Evolutionary conservation across 2,329 filamentous ascomycete genomes (phyloP).

Genomic region (Simplicillium sp.): DNA sequence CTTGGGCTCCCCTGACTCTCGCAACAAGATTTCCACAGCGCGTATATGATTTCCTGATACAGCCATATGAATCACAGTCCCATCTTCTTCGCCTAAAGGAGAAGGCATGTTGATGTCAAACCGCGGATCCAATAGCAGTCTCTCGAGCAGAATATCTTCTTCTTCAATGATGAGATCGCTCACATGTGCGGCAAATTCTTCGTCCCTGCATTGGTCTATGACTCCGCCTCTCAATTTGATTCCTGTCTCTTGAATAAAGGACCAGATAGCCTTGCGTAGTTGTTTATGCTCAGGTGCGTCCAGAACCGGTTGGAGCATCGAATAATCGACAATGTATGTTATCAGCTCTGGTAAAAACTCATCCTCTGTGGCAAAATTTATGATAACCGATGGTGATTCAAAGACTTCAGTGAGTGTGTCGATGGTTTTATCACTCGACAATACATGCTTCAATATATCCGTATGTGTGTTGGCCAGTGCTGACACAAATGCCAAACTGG

Average conservation of each 20-base stretch:
- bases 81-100: constrained; percentile 6
- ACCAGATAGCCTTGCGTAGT: not conserved
- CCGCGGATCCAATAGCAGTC: constrained; percentile 17
- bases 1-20: constrained; percentile 11
- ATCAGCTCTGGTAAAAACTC: too few species aligned
- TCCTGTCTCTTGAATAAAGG: not conserved
- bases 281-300: not conserved
- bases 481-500: too few species aligned
- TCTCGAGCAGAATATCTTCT: constrained; percentile 13
- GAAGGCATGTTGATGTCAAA: constrained; percentile 18
- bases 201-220: constrained; percentile 5
- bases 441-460: too few species aligned
- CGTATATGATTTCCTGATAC: constrained; percentile 16
- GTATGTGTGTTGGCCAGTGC: too few species aligned
- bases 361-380: too few species aligned
- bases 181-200: constrained; percentile 12
- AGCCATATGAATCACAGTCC: constrained; percentile 21
- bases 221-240: not conserved
- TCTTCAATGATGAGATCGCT: constrained; percentile 16
- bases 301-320: not conserved
- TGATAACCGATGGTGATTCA: too few species aligned
- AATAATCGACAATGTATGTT: too few species aligned
- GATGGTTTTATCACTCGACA: too few species aligned
- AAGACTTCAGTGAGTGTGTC: too few species aligned
- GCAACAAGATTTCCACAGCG: constrained; percentile 16